These are phyloP conservation scores for Amauroascus niger DNA, from an alignment of 2,329 filamentous ascomycete genomes.

Conservation along the genomic window DNA sequence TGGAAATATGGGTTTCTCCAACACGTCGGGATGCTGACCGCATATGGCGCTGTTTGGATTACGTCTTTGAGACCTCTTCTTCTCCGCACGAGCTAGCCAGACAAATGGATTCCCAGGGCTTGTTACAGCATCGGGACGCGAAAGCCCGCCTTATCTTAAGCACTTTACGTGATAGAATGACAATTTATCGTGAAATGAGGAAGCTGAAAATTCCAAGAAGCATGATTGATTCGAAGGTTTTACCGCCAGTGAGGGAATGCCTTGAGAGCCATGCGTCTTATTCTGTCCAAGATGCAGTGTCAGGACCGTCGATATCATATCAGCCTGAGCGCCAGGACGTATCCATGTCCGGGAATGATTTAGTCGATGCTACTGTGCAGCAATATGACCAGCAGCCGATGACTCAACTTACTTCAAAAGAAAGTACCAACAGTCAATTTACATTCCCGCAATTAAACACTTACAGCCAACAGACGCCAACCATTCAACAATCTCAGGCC, in stretches of 20 bases:
- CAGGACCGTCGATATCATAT: not conserved
- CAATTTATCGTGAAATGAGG: conserved; percentile 24
- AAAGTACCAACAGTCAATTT: not conserved
- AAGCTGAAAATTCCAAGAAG: conserved; percentile 23
- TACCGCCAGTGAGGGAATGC: not conserved
- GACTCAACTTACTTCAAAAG: too few relatives aligned
- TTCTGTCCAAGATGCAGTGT: not conserved
- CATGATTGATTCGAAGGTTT: conserved; percentile 12
- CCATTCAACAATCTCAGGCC: not conserved
- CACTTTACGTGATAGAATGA: conserved; percentile 46
- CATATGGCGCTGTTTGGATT: conserved; percentile 64
- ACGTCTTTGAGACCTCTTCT: conserved; percentile 50
- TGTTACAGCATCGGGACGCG: conserved; percentile 34
- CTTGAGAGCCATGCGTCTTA: not conserved
- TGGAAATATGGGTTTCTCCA: conserved; percentile 55
- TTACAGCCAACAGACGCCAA: not conserved
- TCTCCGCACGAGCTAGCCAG: conserved; percentile 28
- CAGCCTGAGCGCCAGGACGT: not conserved
- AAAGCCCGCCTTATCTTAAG: conserved; percentile 54
- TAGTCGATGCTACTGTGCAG: not conserved
- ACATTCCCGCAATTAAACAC: not conserved
- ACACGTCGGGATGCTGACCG: conserved; percentile 50
- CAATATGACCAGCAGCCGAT: not conserved
- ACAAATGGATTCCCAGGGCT: conserved; percentile 14
- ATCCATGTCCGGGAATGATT: not conserved